A percentile compares a stretch with the other conserved stretches of the same genome.
Conservation (phyloP, 495 filamentous ascomycete genomes). For the Coniosporium apollinis region DNA sequence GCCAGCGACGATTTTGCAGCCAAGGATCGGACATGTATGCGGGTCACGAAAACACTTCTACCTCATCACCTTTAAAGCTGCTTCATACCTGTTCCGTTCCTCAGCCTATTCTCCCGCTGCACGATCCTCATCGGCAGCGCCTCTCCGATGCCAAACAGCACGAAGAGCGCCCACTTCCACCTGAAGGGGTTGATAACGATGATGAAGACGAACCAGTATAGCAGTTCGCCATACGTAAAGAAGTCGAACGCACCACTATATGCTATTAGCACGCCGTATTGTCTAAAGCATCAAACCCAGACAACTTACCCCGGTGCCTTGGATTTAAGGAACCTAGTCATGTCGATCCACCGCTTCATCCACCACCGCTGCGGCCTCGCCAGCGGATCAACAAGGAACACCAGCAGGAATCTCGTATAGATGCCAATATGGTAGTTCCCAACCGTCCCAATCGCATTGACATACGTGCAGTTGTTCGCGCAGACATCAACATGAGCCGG, state of each 20-base stretch:
- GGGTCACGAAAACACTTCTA: no score
- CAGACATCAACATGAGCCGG: conserved; percentile 46
- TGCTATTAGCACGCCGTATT: no score
- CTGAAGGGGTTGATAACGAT: conserved; percentile 68
- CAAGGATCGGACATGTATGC: no score
- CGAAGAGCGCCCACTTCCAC: conserved; percentile 67
- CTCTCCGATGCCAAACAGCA: conserved; percentile 60
- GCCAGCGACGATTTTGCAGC: no score
- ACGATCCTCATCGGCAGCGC: conserved; percentile 48
- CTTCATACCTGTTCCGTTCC: conserved; percentile 22
- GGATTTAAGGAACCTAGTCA: conserved; percentile 58
- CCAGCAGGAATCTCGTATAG: conserved; percentile 67
- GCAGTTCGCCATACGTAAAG: conserved; percentile 69
- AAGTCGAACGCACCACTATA: conserved; percentile 67
- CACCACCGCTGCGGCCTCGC: conserved; percentile 49
- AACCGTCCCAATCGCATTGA: conserved; percentile 64
- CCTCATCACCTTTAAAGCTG: no score
- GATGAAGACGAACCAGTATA: conserved; percentile 74
- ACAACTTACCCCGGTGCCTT: conserved; percentile 38
- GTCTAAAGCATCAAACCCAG: no score
- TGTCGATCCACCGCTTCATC: conserved; percentile 79
- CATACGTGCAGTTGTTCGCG: conserved; percentile 71
- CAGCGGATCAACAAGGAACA: conserved; percentile 69
- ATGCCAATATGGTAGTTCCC: conserved; percentile 84
- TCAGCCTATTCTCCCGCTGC: conserved; percentile 39